Base-by-base conservation (phyloP, 352 stramenopile genomes). In the Globisporangium uncinulatum region DNA sequence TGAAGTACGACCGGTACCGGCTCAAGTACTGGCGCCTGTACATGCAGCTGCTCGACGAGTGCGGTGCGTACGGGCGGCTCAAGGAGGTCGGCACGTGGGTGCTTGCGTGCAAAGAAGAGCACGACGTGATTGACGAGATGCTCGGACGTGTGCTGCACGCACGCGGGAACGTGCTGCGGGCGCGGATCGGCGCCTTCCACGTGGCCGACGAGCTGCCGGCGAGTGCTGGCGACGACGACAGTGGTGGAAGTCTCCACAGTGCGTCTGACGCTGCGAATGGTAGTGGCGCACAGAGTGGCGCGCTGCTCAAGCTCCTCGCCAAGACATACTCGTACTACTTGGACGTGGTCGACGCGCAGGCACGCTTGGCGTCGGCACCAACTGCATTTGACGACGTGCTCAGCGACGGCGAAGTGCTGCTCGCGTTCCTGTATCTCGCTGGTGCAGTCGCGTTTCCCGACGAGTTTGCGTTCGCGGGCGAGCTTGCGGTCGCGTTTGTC, bases 21-120 rank as follows among this genome's bases (percentile, higher is more conserved):
- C 66, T 94, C n/a, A 92, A 92, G 54, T 94, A 94, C 53, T 86
- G 77, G 66, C 51, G 65, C 5, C 89, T 86, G 51, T 88, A 87
- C 56, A 63, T 89, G 5, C 55, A 59, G 1, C 17, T 91, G 11
- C 61, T 94, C 4, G 52, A 73, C 48, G 73, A 88, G 42, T 80
- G 66, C 21, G 59, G 69, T 4, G 75, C 70, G 17, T 88, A 90
- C 44, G 73, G 57, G 15, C 64, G 70, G 15, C 61, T 93, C 15
- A 92, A 87, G 46, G 83, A 93, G 43, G 69, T 90, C 14, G 73
- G 65, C 10, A 69, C 70, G 0, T 93, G 83, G 83, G 76, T 92
- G 7, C 45, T 87, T 5, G 74, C 78, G 3, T 92, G 83, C 65
- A 91, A 90, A 58, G 83, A 93, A 65, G 81, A 93, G 11, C 83